phyloP scores from a whole-genome alignment of 1,139 yeast species.

The Groenewaldozyma sp. region DNA sequence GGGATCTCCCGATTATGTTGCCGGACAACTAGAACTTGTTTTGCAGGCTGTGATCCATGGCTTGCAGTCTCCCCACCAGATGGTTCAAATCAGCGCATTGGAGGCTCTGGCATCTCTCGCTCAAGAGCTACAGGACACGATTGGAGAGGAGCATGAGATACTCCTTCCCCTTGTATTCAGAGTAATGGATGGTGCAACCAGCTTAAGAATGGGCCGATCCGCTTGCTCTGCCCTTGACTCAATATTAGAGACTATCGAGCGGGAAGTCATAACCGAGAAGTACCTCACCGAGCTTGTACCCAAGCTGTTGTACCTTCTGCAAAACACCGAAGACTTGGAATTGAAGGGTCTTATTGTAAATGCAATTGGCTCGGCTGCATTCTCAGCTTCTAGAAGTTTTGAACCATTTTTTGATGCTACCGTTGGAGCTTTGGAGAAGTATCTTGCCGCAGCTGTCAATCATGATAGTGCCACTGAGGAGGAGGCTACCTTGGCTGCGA shows the following conservation, averaged over 20 bases:
- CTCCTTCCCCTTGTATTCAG: conserved; percentile 80
- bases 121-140: conserved; percentile 71
- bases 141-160: conserved; percentile 73
- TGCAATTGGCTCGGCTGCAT: conserved; percentile 95
- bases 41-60: conserved; percentile 69
- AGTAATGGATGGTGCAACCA: conserved; percentile 78
- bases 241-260: conserved; percentile 81
- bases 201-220: conserved; percentile 76
- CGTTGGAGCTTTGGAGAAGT: conserved; percentile 72
- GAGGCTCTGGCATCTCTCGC: conserved; percentile 73
- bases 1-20: conserved; percentile 90
- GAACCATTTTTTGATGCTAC: conserved; percentile 79
- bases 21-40: conserved; percentile 64
- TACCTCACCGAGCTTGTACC: conserved; percentile 87
- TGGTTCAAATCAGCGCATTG: conserved; percentile 81
- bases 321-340: conserved; percentile 51
- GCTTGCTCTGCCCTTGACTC: conserved; percentile 92
- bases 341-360: conserved; percentile 85
- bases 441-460: conserved; percentile 42
- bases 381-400: conserved; percentile 84
- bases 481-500: conserved; percentile 56
- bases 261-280: conserved; percentile 64
- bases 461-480: conserved; percentile 27
- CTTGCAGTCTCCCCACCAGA: conserved; percentile 63
- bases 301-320: conserved; percentile 74